Evolutionary conservation across 2,329 filamentous ascomycete genomes (phyloP).

Genomic region (Trichophyton benhamiae): DNA sequence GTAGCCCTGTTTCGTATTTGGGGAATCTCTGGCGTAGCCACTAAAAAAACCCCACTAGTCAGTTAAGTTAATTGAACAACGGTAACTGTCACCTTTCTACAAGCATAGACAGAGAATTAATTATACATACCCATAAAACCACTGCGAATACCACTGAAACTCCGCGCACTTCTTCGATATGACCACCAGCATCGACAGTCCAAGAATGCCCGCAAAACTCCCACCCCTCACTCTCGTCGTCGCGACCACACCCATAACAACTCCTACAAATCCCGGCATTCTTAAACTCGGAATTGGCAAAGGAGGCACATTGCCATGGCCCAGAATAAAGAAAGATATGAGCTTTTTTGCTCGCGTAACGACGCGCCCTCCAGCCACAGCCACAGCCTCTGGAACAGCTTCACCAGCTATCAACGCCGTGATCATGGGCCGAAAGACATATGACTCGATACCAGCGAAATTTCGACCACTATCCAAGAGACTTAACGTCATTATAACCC

Average conservation of each 20-base stretch:
- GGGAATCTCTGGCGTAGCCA: not conserved
- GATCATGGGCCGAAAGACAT: slow-evolving; percentile 96
- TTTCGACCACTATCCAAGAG: slow-evolving; percentile 71
- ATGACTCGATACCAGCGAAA: slow-evolving; percentile 70
- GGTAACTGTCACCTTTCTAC: not conserved
- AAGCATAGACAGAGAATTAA: not conserved
- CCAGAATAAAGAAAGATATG: slow-evolving; percentile 80
- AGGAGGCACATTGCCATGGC: slow-evolving; percentile 73
- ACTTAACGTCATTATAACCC: slow-evolving; percentile 68
- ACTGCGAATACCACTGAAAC: not conserved
- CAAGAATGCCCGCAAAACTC: slow-evolving; percentile 11
- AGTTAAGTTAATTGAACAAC: not conserved
- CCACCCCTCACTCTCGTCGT: slow-evolving; percentile 77
- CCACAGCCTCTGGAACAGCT: slow-evolving; percentile 9
- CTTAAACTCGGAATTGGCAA: slow-evolving; percentile 73
- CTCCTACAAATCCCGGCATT: slow-evolving; percentile 29
- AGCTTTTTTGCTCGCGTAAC: slow-evolving; percentile 87
- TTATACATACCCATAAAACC: not conserved
- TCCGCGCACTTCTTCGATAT: not conserved
- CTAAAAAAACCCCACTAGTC: not conserved
- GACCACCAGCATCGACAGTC: not conserved
- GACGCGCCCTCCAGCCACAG: slow-evolving; percentile 40
- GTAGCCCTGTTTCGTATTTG: not conserved
- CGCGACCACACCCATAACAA: slow-evolving; percentile 57
- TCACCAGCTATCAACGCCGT: slow-evolving; percentile 51